Base-by-base conservation (phyloP, 2,329 filamentous ascomycete species). In the Trichophyton equinum region DNA sequence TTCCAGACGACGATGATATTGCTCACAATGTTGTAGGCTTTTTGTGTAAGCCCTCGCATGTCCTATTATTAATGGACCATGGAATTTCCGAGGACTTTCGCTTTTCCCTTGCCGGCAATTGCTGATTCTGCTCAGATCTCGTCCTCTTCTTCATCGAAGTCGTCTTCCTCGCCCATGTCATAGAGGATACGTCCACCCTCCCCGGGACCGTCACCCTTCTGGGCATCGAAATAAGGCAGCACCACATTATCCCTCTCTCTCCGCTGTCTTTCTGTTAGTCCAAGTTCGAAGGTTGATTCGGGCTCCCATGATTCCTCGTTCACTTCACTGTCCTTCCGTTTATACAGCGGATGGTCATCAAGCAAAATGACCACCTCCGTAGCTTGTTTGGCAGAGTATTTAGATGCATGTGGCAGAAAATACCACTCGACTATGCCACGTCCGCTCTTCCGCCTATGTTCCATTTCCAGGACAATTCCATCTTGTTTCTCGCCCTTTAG, bases 131-230 rank as follows among this genome's bases (percentile, higher is more conserved):
- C 15, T 74, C 71, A 91, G 66, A 92, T 91, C 75, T 96, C 91
- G 75, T 96, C 91, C 69, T 96, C 91, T 70, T 95, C 91, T 62
- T 95, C 91, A 67, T 96, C 91, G 75, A 96, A 97, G 72, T 97
- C 91, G 74, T 99, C 94, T 76, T 97, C 94, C 64, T 85, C 83
- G 1, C 91, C 92, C 88, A 97, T 95, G 67, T 97, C 92, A 72
- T 99, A 99, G 69, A 99, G 71, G 65, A 99, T 99, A 63, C 92
- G 82, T 0, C 94, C 94, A 3, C 94, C 92, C 68, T 95, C 90
- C 0, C 91, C 91, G 0, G 83, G 77, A 3, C 81, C 82, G 62
- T 78, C 73, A 13, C 73, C 87, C 59, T 85, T 89, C 79, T 99
- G 94, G 25, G 94, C 94, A 77, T 99, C 94, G 74, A 95, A 96